phyloP scores from a whole-genome alignment of 805 yeast genomes.

The Cyberlindnera petersonii region DNA sequence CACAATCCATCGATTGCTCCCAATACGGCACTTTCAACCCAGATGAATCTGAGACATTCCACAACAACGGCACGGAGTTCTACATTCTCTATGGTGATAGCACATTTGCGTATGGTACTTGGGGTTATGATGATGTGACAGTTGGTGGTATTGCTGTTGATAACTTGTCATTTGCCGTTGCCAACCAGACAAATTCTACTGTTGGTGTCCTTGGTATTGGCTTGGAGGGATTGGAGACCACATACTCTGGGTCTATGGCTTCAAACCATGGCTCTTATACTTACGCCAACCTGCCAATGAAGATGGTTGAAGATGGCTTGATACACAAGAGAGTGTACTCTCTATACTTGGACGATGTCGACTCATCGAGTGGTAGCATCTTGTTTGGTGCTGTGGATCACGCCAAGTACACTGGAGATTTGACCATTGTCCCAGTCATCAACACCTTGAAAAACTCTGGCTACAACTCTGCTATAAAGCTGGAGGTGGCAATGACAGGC shows the following conservation, averaged over 20 bases:
- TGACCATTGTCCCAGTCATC: constrained; percentile 45
- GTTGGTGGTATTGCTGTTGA: constrained; percentile 51
- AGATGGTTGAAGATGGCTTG: constrained; percentile 53
- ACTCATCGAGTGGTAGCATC: constrained; percentile 46
- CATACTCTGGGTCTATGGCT: constrained; percentile 36
- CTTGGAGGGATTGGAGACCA: constrained; percentile 62
- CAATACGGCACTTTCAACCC: constrained; percentile 38
- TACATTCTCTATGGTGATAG: constrained; percentile 48
- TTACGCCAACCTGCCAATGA: constrained; percentile 66
- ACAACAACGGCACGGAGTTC: constrained; percentile 34
- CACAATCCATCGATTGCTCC: constrained; percentile 37
- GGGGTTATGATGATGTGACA: constrained; percentile 50
- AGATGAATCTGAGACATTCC: constrained; percentile 32
- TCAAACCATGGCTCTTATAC: constrained; percentile 27
- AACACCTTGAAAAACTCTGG: constrained; percentile 28
- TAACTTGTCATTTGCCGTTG: constrained; percentile 69
- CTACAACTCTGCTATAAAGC: constrained; percentile 38
- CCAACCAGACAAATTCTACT: constrained; percentile 56
- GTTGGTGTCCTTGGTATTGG: constrained; percentile 76
- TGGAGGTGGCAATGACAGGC: constrained; percentile 42
- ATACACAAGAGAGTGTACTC: constrained; percentile 58
- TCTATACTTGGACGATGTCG: constrained; percentile 47
- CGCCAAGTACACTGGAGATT: constrained; percentile 52
- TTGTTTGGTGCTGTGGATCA: constrained; percentile 73
- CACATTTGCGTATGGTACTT: constrained; percentile 33